These are phyloP conservation scores for Penicillium canescens DNA, from an alignment of 495 filamentous ascomycete genomes.

Conservation along the genomic window DNA sequence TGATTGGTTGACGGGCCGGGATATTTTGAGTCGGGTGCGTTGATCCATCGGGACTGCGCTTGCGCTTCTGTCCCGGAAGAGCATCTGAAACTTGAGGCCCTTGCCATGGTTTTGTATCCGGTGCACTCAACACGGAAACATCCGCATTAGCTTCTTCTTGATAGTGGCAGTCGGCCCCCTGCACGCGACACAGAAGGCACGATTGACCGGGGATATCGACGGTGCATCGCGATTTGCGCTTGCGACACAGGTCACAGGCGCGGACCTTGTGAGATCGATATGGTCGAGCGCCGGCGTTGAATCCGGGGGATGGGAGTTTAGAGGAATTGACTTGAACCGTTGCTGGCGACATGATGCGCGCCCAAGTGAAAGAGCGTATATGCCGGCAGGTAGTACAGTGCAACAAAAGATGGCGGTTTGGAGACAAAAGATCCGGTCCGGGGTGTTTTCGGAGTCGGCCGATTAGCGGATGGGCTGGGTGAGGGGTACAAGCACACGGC, in stretches of 20 bases:
- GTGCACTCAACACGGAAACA: constrained; percentile 22
- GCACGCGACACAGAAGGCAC: constrained; percentile 51
- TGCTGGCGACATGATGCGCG: constrained; percentile 40
- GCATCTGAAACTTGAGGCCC: constrained; percentile 22
- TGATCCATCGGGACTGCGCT: constrained; percentile 32
- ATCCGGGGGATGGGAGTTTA: constrained; percentile 41
- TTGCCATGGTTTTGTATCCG: constrained; percentile 32
- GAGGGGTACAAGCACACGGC: constrained; percentile 28
- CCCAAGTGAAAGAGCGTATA: constrained; percentile 10
- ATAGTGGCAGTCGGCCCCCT: constrained; percentile 50
- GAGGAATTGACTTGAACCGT: constrained; percentile 33
- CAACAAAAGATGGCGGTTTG: constrained; percentile 15
- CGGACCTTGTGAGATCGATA: constrained; percentile 54
- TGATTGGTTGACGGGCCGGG: constrained; percentile 16
- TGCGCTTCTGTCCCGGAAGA: constrained; percentile 39
- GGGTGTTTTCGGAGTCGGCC: constrained; percentile 29
- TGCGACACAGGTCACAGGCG: constrained; percentile 53
- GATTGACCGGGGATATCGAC: constrained; percentile 49
- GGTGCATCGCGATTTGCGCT: constrained; percentile 53
- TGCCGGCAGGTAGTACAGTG: constrained; percentile 4
- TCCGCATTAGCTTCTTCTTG: constrained; percentile 40
- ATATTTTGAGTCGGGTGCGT: constrained; percentile 17
- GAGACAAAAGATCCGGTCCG: constrained; percentile 17
- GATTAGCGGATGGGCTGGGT: constrained; percentile 22
- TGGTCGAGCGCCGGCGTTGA: constrained; percentile 48